These are phyloP conservation scores for Amorphotheca resinae DNA, from an alignment of 495 filamentous ascomycete species.

Conservation along the genomic window DNA sequence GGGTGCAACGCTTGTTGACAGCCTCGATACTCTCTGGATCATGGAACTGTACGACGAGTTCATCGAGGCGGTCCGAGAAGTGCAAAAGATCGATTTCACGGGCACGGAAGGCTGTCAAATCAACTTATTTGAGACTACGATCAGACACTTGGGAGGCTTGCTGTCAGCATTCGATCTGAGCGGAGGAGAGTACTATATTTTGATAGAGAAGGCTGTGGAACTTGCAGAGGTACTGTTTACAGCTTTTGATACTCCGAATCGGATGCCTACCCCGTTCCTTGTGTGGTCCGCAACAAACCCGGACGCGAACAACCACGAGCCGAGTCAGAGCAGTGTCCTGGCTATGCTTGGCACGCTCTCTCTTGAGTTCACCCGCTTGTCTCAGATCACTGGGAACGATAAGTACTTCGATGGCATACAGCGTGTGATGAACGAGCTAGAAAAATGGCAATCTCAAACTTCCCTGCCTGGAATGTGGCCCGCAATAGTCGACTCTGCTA, in stretches of 20 bases:
- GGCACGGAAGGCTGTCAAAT: slow-evolving; percentile 48
- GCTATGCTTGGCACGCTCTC: slow-evolving; percentile 36
- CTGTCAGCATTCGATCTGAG: slow-evolving; percentile 73
- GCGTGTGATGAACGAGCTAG: slow-evolving; percentile 77
- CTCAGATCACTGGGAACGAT: slow-evolving; percentile 75
- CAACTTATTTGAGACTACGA: slow-evolving; percentile 79
- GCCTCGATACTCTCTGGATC: slow-evolving; percentile 81
- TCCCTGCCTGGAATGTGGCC: slow-evolving; percentile 82
- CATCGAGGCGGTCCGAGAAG: slow-evolving; percentile 60
- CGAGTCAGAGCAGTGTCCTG: slow-evolving; percentile 6
- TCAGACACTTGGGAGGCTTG: slow-evolving; percentile 78
- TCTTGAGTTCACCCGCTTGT: slow-evolving; percentile 86
- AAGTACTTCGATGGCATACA: slow-evolving; percentile 94
- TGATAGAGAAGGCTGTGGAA: slow-evolving; percentile 80
- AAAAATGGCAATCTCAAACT: slow-evolving; percentile 60
- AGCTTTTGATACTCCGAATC: slow-evolving; percentile 94
- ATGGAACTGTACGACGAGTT: slow-evolving; percentile 88
- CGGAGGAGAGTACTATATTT: slow-evolving; percentile 52
- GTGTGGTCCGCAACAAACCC: slow-evolving; percentile 18
- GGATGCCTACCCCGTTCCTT: slow-evolving; percentile 72
- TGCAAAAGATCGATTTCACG: slow-evolving; percentile 79
- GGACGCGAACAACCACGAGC: slow-evolving; percentile 3
- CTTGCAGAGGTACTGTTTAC: slow-evolving; percentile 81
- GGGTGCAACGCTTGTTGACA: slow-evolving; percentile 87
- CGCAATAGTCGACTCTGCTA: slow-evolving; percentile 18